These are phyloP conservation scores for Setomelanomma holmii DNA, from an alignment of 2,329 filamentous ascomycete species.

Conservation along the genomic window DNA sequence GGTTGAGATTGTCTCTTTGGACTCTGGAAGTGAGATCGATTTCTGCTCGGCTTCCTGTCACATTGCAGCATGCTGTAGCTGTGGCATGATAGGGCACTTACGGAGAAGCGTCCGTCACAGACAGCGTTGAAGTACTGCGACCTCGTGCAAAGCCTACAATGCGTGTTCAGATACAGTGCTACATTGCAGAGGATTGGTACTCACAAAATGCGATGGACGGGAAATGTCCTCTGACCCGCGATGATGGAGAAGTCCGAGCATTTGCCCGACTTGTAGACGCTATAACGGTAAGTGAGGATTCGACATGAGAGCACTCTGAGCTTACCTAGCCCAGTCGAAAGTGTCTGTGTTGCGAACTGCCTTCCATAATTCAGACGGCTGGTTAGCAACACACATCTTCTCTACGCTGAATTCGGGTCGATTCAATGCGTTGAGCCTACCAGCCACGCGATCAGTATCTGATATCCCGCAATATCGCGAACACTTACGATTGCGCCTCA, in stretches of 20 bases:
- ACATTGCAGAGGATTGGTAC: neutral
- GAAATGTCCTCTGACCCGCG: slow-evolving; percentile 19
- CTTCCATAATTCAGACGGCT: slow-evolving; percentile 7
- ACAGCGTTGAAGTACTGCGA: slow-evolving; percentile 28
- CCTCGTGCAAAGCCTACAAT: slow-evolving; percentile 18
- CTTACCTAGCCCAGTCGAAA: slow-evolving; percentile 20
- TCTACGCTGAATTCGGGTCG: slow-evolving; percentile 20
- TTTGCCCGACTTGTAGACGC: slow-evolving; percentile 22
- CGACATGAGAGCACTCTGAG: neutral
- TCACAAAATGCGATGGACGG: slow-evolving; percentile 27
- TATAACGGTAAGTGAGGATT: slow-evolving; percentile 6
- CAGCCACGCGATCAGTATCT: neutral
- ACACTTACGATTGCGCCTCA: slow-evolving; percentile 17
- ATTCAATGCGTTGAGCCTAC: slow-evolving; percentile 7
- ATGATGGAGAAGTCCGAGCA: slow-evolving; percentile 30
- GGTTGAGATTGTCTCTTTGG: slow-evolving; percentile 7
- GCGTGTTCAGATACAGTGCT: neutral
- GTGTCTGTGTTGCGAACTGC: neutral
- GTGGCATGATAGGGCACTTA: slow-evolving; percentile 1
- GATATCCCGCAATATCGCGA: neutral
- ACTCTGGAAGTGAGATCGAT: slow-evolving; percentile 22
- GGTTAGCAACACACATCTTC: slow-evolving; percentile 12
- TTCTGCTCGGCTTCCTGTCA: slow-evolving; percentile 16
- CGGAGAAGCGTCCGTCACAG: slow-evolving; percentile 21
- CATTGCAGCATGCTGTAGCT: slow-evolving; percentile 3